Evolutionary conservation across 306 rosid species (phyloP).

Genomic region (Corylus avellana): DNA sequence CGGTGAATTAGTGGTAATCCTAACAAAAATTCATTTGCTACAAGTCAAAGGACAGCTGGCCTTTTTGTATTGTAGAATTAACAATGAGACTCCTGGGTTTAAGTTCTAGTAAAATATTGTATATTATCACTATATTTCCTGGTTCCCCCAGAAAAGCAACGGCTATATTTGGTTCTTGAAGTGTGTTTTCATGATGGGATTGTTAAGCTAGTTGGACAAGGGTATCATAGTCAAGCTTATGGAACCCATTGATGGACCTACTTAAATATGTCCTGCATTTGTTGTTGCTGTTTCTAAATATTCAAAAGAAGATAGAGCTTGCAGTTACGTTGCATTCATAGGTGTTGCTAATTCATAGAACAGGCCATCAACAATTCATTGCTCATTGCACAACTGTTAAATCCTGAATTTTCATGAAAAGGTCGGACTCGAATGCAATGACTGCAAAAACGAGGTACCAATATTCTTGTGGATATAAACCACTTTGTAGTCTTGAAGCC

Average conservation of each 20-base stretch:
- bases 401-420: background rate
- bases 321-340: background rate
- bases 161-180: background rate
- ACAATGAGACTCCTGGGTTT: background rate
- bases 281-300: background rate
- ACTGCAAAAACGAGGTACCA: no score
- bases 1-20: background rate
- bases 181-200: background rate
- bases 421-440: no score
- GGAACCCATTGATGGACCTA: background rate
- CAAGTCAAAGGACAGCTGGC: background rate
- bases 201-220: background rate
- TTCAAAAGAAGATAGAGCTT: background rate
- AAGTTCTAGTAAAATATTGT: background rate
- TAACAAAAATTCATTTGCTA: constrained; percentile 7
- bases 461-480: no score
- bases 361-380: background rate
- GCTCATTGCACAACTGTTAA: background rate
- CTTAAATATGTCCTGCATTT: background rate
- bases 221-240: background rate
- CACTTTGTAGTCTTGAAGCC: no score
- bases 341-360: background rate
- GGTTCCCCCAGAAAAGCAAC: background rate
- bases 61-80: background rate
- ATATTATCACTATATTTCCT: background rate